Evolutionary conservation across 169 alveolate genomes (phyloP), one percentile per base, ranked within the genome.

Genomic region (Eimeria brunetti): DNA sequence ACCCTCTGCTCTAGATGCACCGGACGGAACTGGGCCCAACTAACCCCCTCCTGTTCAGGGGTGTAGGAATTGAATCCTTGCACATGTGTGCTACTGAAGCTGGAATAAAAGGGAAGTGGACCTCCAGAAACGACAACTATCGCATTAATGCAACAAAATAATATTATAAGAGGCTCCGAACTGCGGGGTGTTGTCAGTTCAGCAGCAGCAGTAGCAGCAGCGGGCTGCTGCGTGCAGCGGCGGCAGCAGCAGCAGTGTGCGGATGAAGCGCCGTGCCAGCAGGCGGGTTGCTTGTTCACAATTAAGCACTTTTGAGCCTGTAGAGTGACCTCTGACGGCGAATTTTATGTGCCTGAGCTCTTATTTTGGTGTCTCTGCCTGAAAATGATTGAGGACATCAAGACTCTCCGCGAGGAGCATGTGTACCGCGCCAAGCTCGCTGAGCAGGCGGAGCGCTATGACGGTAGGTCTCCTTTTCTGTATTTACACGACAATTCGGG

Each of bases 361-460:
- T 84, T 46, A 84, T 84, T 84, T 78, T 84, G 91, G 91, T 84
- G 91, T 84, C 91, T 84, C 94, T 88, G 53, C 95, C n/a, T 33
- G 94, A 95, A 89, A 75, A 95, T 95, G 97, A 89, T 95, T 83
- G 95, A 85, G 91, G 96, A 95, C 75, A 95, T 86, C 89, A 89
- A 83, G 86, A 83, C 88, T 71, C 75, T 76, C 76, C 91, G 97
- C 60, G 97, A 91, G 51, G 95, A 69, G 85, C 81, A 91, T 93
- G 98, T 97, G 83, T 97, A 97, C 97, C 96, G 96, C 78, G 98
- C 98, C 89, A 99, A 99, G 97, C 98, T 99, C 89, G 99, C 99
- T 27, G 99, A 99, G 98, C 99, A 99, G 97, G 99, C 99, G 58
- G 99, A 99, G 97, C 99, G 99, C 97, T 99, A 99, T 97, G 99